Evolutionary conservation across 495 filamentous ascomycete genomes (phyloP).

Genomic region (Penicillium silybi): DNA sequence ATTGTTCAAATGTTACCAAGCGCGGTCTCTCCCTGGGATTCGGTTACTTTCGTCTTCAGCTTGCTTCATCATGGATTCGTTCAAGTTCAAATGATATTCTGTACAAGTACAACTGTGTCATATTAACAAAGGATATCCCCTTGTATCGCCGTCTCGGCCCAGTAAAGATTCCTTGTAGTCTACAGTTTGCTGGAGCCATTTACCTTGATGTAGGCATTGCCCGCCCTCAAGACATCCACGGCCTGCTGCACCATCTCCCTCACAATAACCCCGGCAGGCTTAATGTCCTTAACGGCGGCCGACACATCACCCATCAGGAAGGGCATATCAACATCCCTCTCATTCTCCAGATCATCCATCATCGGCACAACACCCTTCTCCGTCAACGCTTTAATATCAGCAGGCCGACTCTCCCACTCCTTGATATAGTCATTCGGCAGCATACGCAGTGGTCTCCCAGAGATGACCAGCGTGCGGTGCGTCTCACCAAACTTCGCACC

Average conservation of each 20-base stretch:
- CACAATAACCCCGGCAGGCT: slow-evolving; percentile 78
- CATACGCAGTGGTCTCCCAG: slow-evolving; percentile 74
- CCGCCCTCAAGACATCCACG: slow-evolving; percentile 57
- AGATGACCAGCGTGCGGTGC: slow-evolving; percentile 70
- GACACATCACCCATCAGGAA: slow-evolving; percentile 95
- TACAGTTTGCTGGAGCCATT: slow-evolving; percentile 34
- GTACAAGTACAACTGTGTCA: slow-evolving; percentile 36
- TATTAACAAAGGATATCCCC: slow-evolving; percentile 19
- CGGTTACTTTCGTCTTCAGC: slow-evolving; percentile 1
- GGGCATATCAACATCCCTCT: slow-evolving; percentile 73
- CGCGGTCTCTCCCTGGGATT: neutral
- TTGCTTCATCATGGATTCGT: slow-evolving; percentile 8
- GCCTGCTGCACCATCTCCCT: slow-evolving; percentile 83
- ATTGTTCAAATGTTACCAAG: neutral
- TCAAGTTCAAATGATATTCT: slow-evolving; percentile 25
- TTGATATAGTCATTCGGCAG: slow-evolving; percentile 76
- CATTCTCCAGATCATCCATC: slow-evolving; percentile 72
- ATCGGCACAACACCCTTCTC: slow-evolving; percentile 72
- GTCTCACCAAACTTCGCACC: slow-evolving; percentile 70
- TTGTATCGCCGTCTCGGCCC: neutral
- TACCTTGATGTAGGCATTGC: slow-evolving; percentile 32
- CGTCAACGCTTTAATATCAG: slow-evolving; percentile 68
- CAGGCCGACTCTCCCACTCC: slow-evolving; percentile 70
- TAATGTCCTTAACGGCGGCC: slow-evolving; percentile 64
- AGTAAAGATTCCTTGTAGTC: neutral